A percentile compares a stretch with the other conserved stretches of the same genome.
Conservation (phyloP, 208 protist species). For the Phytomonas francai region DNA sequence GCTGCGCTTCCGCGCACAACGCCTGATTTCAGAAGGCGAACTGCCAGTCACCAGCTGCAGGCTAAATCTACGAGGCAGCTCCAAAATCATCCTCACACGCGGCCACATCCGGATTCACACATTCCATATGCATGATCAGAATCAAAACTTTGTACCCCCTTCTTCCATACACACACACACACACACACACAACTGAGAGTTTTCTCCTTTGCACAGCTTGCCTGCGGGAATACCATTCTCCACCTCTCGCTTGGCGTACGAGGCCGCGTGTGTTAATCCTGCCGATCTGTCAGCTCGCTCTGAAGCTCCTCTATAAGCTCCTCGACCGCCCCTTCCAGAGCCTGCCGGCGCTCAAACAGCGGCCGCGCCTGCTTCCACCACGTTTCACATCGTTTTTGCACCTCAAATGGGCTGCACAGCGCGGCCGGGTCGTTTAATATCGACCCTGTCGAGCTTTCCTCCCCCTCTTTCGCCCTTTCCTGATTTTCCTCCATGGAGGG, state of each 20-base stretch:
- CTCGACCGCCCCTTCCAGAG: slow-evolving; percentile 17
- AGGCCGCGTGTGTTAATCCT: slow-evolving; percentile 4
- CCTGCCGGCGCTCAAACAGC: slow-evolving; percentile 15
- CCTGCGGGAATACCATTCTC: neutral
- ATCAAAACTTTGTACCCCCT: neutral
- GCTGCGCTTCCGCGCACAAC: neutral
- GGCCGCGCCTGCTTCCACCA: slow-evolving; percentile 19
- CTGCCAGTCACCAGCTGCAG: neutral
- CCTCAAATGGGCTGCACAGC: slow-evolving; percentile 15
- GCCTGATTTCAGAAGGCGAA: neutral
- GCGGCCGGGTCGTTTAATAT: slow-evolving; percentile 3
- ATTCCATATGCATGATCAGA: neutral
- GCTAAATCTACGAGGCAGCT: neutral
- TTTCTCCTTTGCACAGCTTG: neutral
- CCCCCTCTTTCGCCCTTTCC: neutral
- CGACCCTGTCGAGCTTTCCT: neutral
- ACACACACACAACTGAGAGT: neutral
- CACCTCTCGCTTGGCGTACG: neutral
- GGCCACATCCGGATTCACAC: neutral
- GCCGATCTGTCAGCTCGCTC: slow-evolving; percentile 31
- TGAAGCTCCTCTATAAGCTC: slow-evolving; percentile 46
- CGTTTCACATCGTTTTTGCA: slow-evolving; percentile 19
- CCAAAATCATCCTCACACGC: neutral
- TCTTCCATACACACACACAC: neutral
- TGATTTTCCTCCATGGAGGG: neutral